A percentile compares a stretch with the other conserved stretches of the same genome.
Conservation (phyloP, 2,329 filamentous ascomycete genomes). For the Paraphaeosphaeria sporulosa region DNA sequence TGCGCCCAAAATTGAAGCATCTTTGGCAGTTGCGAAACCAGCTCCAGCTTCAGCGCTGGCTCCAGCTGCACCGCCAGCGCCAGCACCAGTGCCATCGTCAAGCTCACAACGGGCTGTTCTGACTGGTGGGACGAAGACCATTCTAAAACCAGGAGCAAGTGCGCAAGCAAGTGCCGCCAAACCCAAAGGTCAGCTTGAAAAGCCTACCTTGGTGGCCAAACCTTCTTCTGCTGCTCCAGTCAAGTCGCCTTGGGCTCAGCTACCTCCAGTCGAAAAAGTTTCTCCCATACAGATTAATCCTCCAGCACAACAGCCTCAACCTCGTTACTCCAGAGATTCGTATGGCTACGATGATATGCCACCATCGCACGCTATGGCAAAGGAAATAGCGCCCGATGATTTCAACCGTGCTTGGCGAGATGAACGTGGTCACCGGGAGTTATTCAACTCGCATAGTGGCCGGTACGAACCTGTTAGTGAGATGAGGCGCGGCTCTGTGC, state of each 20-base stretch:
- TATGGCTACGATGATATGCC: constrained; percentile 63
- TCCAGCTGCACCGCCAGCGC: constrained; percentile 24
- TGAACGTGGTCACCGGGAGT: constrained; percentile 72
- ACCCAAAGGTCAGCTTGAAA: constrained; percentile 70
- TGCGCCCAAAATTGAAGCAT: constrained; percentile 19
- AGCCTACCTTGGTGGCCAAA: constrained; percentile 76
- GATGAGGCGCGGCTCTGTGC: constrained; percentile 70
- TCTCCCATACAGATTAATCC: constrained; percentile 72
- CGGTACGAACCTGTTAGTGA: constrained; percentile 89
- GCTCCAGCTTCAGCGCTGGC: constrained; percentile 10
- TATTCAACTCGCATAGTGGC: constrained; percentile 95
- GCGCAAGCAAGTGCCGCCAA: constrained; percentile 46
- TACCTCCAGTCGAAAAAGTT: constrained; percentile 85
- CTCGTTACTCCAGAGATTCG: constrained; percentile 64
- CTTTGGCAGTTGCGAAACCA: constrained; percentile 21
- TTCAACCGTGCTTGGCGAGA: constrained; percentile 90
- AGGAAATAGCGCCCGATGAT: constrained; percentile 92
- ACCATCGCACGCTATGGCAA: constrained; percentile 63
- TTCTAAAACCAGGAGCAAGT: constrained; percentile 57
- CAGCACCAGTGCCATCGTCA: constrained; percentile 27
- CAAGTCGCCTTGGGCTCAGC: constrained; percentile 89
- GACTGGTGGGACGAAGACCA: constrained; percentile 54
- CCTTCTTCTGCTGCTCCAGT: constrained; percentile 73
- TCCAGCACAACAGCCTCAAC: constrained; percentile 54
- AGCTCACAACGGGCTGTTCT: constrained; percentile 47